Percentiles rank a stretch among this genome's conserved stretches.
Conservation (phyloP, 495 filamentous ascomycete genomes). For the Margaritispora aquatica region DNA sequence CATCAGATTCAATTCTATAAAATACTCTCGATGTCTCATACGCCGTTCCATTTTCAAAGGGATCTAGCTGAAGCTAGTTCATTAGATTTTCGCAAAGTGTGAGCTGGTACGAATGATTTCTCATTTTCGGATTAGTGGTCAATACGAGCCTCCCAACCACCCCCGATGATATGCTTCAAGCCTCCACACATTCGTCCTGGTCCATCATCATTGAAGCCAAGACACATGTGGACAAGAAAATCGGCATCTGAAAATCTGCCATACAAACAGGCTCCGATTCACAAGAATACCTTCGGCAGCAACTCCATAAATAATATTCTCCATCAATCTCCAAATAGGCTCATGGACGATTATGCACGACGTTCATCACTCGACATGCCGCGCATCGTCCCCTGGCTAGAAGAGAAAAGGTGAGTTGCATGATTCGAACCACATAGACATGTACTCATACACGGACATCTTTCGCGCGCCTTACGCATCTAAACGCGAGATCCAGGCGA, state of each 20-base stretch:
- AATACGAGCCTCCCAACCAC: neutral
- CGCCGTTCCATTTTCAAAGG: too few species aligned
- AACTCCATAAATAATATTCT: neutral
- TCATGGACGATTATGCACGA: slow-evolving; percentile 2
- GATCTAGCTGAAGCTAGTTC: neutral
- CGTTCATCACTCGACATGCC: neutral
- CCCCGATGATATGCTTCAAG: neutral
- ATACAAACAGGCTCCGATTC: too few species aligned
- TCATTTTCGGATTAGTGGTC: neutral
- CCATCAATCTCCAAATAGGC: neutral
- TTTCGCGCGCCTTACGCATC: slow-evolving; percentile 4
- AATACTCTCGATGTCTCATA: too few species aligned
- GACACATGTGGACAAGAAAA: neutral
- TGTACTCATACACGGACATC: too few species aligned
- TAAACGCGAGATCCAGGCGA: slow-evolving; percentile 2
- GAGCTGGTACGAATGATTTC: neutral
- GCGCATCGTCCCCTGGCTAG: neutral
- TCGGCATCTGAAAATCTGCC: neutral
- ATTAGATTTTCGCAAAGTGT: neutral
- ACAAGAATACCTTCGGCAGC: neutral
- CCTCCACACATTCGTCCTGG: neutral
- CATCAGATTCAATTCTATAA: too few species aligned
- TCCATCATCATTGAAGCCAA: neutral
- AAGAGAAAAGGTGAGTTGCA: neutral
- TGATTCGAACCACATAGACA: neutral